Base-by-base conservation (phyloP, 176 grass and related monocot species). In the Triticum turgidum region DNA sequence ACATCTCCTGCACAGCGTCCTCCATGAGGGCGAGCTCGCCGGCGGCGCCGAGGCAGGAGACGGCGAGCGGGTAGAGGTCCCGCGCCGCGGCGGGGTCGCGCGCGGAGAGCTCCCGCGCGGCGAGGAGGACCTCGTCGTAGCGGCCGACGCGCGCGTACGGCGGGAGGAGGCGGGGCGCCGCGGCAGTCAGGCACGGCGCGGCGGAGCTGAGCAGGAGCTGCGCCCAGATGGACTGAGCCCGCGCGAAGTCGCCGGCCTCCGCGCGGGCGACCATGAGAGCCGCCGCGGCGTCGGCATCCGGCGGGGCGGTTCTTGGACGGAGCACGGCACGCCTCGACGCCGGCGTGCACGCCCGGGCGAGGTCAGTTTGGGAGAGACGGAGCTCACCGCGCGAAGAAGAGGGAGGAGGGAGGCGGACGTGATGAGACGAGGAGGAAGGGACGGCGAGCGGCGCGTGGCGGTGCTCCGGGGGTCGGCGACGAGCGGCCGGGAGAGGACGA, bases 191-290 rank as follows among this genome's bases (percentile, higher is more conserved):
- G 76, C 80, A 45, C 24, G 91, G 80, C 32, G 85, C 49, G 39
- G 89, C 85, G 25, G 95, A 93, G 76, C 93, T 98, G 80, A 92
- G 88, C 73, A 98, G 78, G 64, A 98, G 90, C 86, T 98, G 89
- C 66, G 80, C 63, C 89, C 93, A 95, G 58, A 98, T 78, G 79
- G 95, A 83, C 61, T 69, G 85, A 11, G 95, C 95, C 75, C 80
- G 80, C 30, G 11, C 61, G 56, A 98, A 90, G 80, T 91, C 83
- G 5, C 93, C 95, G 78, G 90, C 87, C 66, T 90, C 87, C n/a
- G 91, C 91, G 80, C 83, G 86, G 22, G 78, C 56, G 47, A 98
- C 83, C 93, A 95, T 93, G 69, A 97, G 77, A 35, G 77, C 38
- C 59, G 87, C 85, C 21, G 29, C 65, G 29, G 47, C 27, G 2